Base-by-base conservation (phyloP, 495 filamentous ascomycete species). In the Evernia prunastri region DNA sequence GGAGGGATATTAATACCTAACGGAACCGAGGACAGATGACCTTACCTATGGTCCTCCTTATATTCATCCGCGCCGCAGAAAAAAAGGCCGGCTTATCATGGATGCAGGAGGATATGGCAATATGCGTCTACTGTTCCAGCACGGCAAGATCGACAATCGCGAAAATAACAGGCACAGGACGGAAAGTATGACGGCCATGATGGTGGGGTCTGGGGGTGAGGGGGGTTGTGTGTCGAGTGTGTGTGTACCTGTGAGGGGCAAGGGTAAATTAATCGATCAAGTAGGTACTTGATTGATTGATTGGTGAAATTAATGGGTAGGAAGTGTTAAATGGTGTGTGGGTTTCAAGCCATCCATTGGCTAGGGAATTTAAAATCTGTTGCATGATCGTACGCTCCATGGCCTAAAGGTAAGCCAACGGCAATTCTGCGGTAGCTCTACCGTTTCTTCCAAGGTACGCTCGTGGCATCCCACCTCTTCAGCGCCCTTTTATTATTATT, bases 61-160 rank as follows among this genome's bases (percentile, higher is more conserved):
- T 66, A 66, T 31, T 43, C 18, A 15, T 40, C 59, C 61, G 59
- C 64, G 59, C 64, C 64, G 64, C 64, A 47, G 40, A 35, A 63
- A 29, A 7, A n/a, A 25, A 20, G 23, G 36, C 25, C 27, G 51
- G 58, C 63, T 60, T 65, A 65, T 56, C 63, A 61, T 17, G 51
- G 17, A 54, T 13, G 43, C n/a, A 29, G 17, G 25, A 54, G 23
- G 63, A 65, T 65, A 8, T 10, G 33, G n/a, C n/a, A n/a, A 35
- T 39, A 33, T 8, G 29, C 35, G 12, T 53, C 29, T n/a, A 59
- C 40, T 27, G 36, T 42, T 13, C 0, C 6, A 40, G 39, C 39
- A 57, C 42, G 53, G 64, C 45, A 43, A 36, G 58, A 66, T 61
- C 51, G 58, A 56, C 42, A 33, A 47, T 51, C 37, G 64, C 23